Evolutionary conservation across 805 yeast species (phyloP).

Genomic region (Schizosaccharomyces japonicus): DNA sequence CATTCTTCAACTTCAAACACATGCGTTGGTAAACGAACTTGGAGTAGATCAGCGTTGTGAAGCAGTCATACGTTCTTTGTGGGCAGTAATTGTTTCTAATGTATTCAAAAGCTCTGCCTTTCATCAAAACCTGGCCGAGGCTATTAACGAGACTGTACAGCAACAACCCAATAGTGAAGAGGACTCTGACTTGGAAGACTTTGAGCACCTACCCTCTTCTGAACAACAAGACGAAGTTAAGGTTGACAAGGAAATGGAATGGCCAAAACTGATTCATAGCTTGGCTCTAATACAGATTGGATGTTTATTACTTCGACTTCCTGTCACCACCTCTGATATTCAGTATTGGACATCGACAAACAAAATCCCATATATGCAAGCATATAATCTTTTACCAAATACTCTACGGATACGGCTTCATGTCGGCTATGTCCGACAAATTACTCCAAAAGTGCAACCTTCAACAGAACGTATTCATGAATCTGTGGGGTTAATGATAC

Average conservation of each 20-base stretch:
- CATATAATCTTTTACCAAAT: not conserved
- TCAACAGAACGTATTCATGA: not conserved
- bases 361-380: not conserved
- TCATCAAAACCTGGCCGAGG: no score
- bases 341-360: not conserved
- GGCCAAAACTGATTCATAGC: not conserved
- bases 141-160: not conserved
- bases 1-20: slow-evolving; percentile 26
- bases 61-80: slow-evolving; percentile 9
- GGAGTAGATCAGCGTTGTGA: slow-evolving; percentile 10
- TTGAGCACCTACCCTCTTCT: not conserved
- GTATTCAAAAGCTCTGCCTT: not conserved
- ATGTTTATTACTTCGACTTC: slow-evolving; percentile 1
- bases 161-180: not conserved
- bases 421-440: not conserved
- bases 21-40: slow-evolving; percentile 18
- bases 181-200: not conserved
- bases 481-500: not conserved
- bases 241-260: not conserved
- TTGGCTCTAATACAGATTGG: not conserved
- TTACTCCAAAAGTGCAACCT: not conserved
- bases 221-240: not conserved
- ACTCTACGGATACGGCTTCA: not conserved
- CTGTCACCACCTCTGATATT: not conserved
- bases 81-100: slow-evolving; percentile 7